Evolutionary conservation across 352 stramenopile species (phyloP).

Genomic region (Phytophthora chlamydospora): DNA sequence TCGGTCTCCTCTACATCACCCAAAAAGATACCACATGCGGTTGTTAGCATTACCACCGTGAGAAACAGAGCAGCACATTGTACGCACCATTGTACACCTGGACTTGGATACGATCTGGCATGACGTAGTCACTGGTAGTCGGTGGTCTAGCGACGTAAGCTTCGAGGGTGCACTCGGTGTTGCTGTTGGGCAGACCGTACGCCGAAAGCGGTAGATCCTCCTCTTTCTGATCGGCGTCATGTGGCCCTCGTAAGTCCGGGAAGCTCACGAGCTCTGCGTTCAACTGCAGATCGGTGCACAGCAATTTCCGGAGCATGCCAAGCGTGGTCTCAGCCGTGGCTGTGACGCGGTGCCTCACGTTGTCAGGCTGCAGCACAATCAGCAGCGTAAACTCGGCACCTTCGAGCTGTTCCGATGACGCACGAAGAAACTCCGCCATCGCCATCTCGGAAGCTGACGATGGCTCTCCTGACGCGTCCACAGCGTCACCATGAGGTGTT

Average conservation of each 20-base stretch:
- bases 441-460: conserved; percentile 23
- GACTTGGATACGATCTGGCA: conserved; percentile 86
- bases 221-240: conserved; percentile 32
- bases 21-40: neutral
- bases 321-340: conserved; percentile 61
- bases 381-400: conserved; percentile 59
- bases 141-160: conserved; percentile 51
- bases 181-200: conserved; percentile 40
- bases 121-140: conserved; percentile 72
- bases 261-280: conserved; percentile 64
- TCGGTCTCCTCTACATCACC: conserved; percentile 46
- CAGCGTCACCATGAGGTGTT: neutral
- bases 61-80: neutral
- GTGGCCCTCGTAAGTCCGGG: conserved; percentile 51
- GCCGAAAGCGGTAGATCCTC: conserved; percentile 44
- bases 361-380: conserved; percentile 77
- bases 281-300: conserved; percentile 70
- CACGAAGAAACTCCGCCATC: conserved; percentile 43
- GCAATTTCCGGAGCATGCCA: conserved; percentile 51
- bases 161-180: conserved; percentile 50
- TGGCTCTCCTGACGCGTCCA: conserved; percentile 8
- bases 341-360: conserved; percentile 71
- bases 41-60: neutral
- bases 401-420: conserved; percentile 26
- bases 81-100: conserved; percentile 63